Evolutionary conservation across 495 filamentous ascomycete species (phyloP), one percentile per base, ranked within the genome.

Genomic region (Xylaria castorea): DNA sequence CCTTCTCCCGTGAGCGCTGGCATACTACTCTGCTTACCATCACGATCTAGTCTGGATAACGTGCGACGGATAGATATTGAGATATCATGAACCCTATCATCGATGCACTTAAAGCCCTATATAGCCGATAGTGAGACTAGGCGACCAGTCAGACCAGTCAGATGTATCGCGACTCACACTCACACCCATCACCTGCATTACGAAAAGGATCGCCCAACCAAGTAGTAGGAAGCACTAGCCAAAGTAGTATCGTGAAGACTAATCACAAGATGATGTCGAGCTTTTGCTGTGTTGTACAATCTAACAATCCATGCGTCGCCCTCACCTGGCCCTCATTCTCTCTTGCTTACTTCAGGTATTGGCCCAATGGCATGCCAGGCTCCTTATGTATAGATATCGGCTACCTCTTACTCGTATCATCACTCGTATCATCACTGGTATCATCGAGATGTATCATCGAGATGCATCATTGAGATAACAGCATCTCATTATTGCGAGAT

Each of bases 241-340:
- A 7, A 66, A 44, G 55, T 20, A 48, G 44, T 57, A 64, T 71
- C 48, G 22, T 42, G 60, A 71, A 40, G 16, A 25, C 18, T 64
- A 53, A 42, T 64, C 68, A 64, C 60, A 44, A 64, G 60, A 71
- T 57, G 60, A 40, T 64, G 55, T 34, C 16, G 18, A 50, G 38
- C 66, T 6, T 61, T 30, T 63, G 70, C 63, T 72, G 63, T 61
- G 60, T 64, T 66, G 51, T 72, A 60, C 63, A 67, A 67, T 57
- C 40, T 68, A 67, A n/a, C 51, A 32, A 48, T 50, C 44, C 70
- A 46, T 60, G 51, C 44, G 32, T 25, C 11, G 32, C 70, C 20
- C 25, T 72, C 70, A 72, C 63, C 63, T 64, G 63, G 70, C 46
- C 57, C 69, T 65, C 60, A 4, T 58, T 25, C 63, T 16, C 63